phyloP scores from a whole-genome alignment of 306 rosid genomes.

The Quercus gilva region DNA sequence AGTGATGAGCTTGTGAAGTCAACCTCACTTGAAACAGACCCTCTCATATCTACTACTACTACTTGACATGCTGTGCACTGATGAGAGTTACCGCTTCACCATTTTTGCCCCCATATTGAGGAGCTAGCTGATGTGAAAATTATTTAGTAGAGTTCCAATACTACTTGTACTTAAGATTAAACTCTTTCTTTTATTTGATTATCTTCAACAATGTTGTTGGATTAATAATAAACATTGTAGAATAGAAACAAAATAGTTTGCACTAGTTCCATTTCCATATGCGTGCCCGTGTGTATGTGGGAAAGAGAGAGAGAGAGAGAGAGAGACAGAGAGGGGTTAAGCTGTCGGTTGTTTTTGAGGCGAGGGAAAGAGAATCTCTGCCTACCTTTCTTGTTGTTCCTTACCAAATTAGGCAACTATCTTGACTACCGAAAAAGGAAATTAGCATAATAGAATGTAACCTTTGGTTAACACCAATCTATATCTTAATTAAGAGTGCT shows the following conservation, averaged over 20 bases:
- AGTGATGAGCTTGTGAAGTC: conserved; percentile 25
- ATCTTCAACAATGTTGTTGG: conserved; percentile 13
- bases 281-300: neutral
- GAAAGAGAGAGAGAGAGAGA: conserved; percentile 3
- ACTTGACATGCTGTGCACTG: conserved; percentile 4
- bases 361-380: conserved; percentile 33
- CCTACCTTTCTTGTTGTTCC: conserved; percentile 39
- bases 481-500: neutral
- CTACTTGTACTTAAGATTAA: conserved; percentile 5
- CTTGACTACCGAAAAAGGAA: conserved; percentile 44
- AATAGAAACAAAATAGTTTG: conserved; percentile 19
- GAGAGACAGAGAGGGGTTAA: conserved; percentile 15
- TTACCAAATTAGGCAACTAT: conserved; percentile 47
- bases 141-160: conserved; percentile 16
- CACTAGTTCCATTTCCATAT: conserved; percentile 14
- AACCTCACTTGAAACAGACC: conserved; percentile 56
- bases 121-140: conserved; percentile 16
- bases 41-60: conserved; percentile 33
- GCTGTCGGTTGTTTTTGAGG: conserved; percentile 54
- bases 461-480: neutral
- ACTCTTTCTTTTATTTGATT: neutral
- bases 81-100: conserved; percentile 5
- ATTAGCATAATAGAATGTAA: conserved; percentile 24
- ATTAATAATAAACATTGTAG: conserved; percentile 22
- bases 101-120: conserved; percentile 9